Conservation (phyloP, 306 rosid species). For the Gastrolobium bilobum region DNA sequence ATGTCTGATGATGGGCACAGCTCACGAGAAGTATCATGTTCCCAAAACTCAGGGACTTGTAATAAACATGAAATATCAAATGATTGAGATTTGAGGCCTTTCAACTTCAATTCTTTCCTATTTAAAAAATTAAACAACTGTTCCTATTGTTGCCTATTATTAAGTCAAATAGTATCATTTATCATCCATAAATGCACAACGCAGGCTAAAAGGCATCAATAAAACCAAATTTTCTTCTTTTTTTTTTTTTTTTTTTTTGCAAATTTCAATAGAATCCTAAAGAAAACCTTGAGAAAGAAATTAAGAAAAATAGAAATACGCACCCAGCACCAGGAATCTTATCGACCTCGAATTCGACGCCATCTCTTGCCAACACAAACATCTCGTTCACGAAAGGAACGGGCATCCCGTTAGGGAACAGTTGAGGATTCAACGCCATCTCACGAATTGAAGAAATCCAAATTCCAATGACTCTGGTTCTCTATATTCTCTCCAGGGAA, state of each 20-base stretch:
- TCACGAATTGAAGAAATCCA: background rate
- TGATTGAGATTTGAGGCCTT: background rate
- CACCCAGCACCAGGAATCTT: constrained; percentile 95
- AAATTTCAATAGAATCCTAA: background rate
- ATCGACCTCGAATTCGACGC: constrained; percentile 89
- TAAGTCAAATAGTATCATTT: too few species aligned
- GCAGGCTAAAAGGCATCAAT: background rate
- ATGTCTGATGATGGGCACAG: too few species aligned
- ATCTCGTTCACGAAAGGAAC: constrained; percentile 87
- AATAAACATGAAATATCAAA: background rate
- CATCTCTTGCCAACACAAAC: constrained; percentile 96
- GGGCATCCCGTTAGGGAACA: constrained; percentile 84
- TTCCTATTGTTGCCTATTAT: too few species aligned
- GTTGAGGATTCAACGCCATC: constrained; percentile 95
- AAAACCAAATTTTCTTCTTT: background rate
- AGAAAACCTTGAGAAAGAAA: background rate
- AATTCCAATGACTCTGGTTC: background rate
- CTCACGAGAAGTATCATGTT: too few species aligned
- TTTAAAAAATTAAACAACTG: background rate
- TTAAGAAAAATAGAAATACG: background rate
- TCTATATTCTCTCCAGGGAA: too few species aligned
- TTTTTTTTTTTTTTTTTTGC: background rate
- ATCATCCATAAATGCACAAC: background rate
- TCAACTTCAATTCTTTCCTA: background rate
- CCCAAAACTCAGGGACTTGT: too few species aligned